Evolutionary conservation across 768 basidiomycete species (phyloP).

Genomic region (Leccinum fibrillosum): DNA sequence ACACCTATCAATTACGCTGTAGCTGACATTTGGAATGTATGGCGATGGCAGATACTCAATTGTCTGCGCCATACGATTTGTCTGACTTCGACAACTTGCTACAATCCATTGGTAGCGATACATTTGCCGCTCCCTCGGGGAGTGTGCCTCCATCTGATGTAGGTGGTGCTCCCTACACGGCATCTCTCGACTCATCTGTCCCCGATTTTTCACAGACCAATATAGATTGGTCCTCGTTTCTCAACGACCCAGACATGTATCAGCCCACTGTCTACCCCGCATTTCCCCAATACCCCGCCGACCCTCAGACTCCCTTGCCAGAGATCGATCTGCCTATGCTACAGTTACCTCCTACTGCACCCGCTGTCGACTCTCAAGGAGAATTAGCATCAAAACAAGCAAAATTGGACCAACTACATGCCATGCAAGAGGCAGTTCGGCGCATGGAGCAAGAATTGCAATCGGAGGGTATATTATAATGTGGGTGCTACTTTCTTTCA

Average conservation of each 20-base stretch:
- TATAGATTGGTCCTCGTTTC: conserved; percentile 17
- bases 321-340: conserved; percentile 27
- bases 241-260: background rate
- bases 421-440: conserved; percentile 34
- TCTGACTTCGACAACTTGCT: conserved; percentile 11
- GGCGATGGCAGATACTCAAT: background rate
- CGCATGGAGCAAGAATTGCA: conserved; percentile 33
- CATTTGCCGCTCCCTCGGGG: background rate
- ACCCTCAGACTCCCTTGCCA: conserved; percentile 7
- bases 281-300: conserved; percentile 1
- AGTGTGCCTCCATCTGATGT: background rate
- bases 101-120: background rate
- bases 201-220: background rate
- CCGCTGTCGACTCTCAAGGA: background rate
- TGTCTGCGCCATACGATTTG: background rate
- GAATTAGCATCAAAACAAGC: conserved; percentile 9
- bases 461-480: conserved; percentile 17
- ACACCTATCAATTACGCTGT: background rate
- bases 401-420: conserved; percentile 21
- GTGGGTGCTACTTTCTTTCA: background rate
- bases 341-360: conserved; percentile 15
- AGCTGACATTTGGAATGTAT: background rate
- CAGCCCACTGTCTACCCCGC: background rate
- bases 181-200: background rate
- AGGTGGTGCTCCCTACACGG: background rate